Percentiles rank a stretch among this genome's conserved stretches.
Evolutionary conservation across 371 early-diverging fungal species (phyloP).

Genomic region (Syncephalis fuscata): DNA sequence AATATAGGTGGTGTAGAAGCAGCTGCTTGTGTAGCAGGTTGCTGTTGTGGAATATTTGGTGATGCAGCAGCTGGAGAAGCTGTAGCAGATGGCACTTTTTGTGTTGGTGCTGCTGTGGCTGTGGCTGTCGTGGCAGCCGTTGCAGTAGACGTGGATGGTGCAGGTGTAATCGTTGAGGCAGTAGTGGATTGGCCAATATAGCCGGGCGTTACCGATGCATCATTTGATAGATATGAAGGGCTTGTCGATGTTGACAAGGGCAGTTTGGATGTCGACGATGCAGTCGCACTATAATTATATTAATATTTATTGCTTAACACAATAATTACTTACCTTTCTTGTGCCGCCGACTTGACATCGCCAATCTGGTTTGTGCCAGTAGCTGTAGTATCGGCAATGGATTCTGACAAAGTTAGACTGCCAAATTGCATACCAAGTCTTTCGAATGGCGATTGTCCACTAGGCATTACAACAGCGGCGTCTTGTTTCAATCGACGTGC

Average conservation of each 20-base stretch:
- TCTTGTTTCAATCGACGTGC: slow-evolving; percentile 58
- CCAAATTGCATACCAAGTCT: slow-evolving; percentile 68
- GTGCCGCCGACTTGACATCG: slow-evolving; percentile 6
- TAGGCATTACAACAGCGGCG: slow-evolving; percentile 74
- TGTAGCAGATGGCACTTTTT: slow-evolving; percentile 7
- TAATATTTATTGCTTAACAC: too few relatives aligned
- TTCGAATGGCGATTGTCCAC: slow-evolving; percentile 34
- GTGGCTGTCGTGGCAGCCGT: slow-evolving; percentile 9
- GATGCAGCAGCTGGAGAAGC: slow-evolving; percentile 1
- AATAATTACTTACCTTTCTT: too few relatives aligned
- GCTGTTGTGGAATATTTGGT: slow-evolving; percentile 2
- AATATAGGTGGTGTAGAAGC: too few relatives aligned
- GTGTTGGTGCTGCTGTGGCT: slow-evolving; percentile 6
- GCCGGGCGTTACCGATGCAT: background rate
- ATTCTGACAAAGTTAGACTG: slow-evolving; percentile 43
- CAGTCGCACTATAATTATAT: background rate
- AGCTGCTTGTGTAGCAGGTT: slow-evolving; percentile 1
- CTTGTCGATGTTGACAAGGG: too few relatives aligned
- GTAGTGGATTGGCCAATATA: slow-evolving; percentile 4
- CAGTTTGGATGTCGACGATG: background rate
- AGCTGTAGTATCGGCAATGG: slow-evolving; percentile 11
- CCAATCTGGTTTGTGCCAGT: slow-evolving; percentile 4
- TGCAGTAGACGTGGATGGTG: slow-evolving; percentile 8
- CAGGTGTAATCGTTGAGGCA: slow-evolving; percentile 9
- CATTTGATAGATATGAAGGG: background rate